Conservation (phyloP, 1,139 yeast genomes). For the Nakaseomyces sp. region DNA sequence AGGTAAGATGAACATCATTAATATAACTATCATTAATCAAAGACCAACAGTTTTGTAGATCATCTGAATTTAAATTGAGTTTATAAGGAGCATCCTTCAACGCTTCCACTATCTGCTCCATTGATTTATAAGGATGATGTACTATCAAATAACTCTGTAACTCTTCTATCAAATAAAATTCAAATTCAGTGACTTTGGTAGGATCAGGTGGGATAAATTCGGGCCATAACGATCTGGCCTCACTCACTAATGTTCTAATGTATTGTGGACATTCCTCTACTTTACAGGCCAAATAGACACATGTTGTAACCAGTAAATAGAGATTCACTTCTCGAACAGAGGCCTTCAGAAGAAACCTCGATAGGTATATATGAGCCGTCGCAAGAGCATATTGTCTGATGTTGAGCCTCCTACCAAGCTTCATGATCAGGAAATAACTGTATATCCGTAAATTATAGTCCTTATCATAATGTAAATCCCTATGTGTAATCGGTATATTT, state of each 20-base stretch:
- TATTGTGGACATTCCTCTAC: slow-evolving; percentile 95
- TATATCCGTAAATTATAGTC: slow-evolving; percentile 52
- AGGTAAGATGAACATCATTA: slow-evolving; percentile 72
- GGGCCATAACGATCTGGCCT: slow-evolving; percentile 90
- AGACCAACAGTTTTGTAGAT: slow-evolving; percentile 81
- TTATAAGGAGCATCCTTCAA: slow-evolving; percentile 33
- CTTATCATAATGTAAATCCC: slow-evolving; percentile 44
- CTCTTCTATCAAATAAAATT: slow-evolving; percentile 86
- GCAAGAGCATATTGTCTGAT: slow-evolving; percentile 78
- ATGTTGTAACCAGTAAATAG: slow-evolving; percentile 72
- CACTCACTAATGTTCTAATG: slow-evolving; percentile 70
- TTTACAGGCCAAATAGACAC: slow-evolving; percentile 83
- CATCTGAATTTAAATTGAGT: slow-evolving; percentile 41
- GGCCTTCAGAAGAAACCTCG: slow-evolving; percentile 64
- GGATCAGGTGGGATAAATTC: slow-evolving; percentile 89
- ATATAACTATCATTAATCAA: slow-evolving; percentile 82
- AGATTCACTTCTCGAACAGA: slow-evolving; percentile 74
- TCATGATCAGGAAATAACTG: slow-evolving; percentile 58
- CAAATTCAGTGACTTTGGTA: slow-evolving; percentile 91
- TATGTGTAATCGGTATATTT: slow-evolving; percentile 37
- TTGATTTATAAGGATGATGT: slow-evolving; percentile 81
- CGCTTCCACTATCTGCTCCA: slow-evolving; percentile 49
- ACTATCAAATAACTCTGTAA: slow-evolving; percentile 70
- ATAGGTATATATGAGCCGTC: slow-evolving; percentile 77
- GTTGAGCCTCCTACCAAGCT: slow-evolving; percentile 68